Base-by-base conservation (phyloP, 805 yeast genomes). In the Pichia membranifaciens region DNA sequence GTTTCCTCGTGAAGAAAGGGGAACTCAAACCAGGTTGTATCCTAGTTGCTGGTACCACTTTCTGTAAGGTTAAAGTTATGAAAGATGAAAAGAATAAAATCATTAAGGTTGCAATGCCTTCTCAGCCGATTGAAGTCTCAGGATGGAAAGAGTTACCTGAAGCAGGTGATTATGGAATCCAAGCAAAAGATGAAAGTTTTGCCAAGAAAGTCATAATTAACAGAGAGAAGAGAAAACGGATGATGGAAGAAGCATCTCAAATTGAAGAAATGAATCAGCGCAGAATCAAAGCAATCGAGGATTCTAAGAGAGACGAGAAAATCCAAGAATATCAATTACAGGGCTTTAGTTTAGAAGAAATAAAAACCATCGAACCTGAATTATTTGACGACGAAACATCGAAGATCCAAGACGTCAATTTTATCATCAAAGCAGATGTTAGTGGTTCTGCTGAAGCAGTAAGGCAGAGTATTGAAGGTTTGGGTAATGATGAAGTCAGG, bases 391-490 rank as follows among this genome's bases (percentile, higher is more conserved):
- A 53, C 12, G 67, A 60, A 8, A 68, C 61, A 3, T 56, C 55
- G 3, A 56, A 56, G 3, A 50, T 53, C 2, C 62, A 67, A 13
- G 67, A 66, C 12, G 66, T 79, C 4, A 78, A 79, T 28, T 88
- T 82, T 54, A 81, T 93, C 23, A 71, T 93, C 32, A 88, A 87
- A 60, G 86, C 96, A 0, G 99, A 93, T 66, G 97, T 91, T 1
- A 82, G 83, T 55, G 99, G 99, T 0, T 90, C 98, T 0, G 85
- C 87, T 0, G 99, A 93, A 61, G 99, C 99, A 1, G 85, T 93
- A 31, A 75, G 71, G 34, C 96, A 90, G 62, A 81, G 91, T 55
- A 79, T 93, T 41, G 73, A 74, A 49, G 81, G 82, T 12, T 67
- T 93, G n/a, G 97, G 97, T 6, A 90, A 91, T 62, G 86, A 84